Evolutionary conservation across 768 basidiomycete genomes (phyloP).

Genomic region (Amanita rubescens): DNA sequence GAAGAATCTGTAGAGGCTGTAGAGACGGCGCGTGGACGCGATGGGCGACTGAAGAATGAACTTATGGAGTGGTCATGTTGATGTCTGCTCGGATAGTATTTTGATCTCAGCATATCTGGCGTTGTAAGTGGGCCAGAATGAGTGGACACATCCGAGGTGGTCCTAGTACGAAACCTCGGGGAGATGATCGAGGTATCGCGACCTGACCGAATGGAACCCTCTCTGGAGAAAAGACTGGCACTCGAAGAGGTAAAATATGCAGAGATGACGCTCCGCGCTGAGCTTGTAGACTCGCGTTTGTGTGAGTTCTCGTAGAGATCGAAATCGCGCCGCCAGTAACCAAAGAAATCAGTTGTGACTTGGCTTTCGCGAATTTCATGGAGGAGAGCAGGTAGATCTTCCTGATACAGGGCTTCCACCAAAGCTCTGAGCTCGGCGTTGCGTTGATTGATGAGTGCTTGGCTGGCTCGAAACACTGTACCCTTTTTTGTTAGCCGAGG

Average conservation of each 20-base stretch:
- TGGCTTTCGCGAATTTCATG: slow-evolving; percentile 54
- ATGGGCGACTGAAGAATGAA: slow-evolving; percentile 3
- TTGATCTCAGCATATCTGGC: neutral
- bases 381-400: slow-evolving; percentile 58
- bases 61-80: slow-evolving; percentile 13
- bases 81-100: slow-evolving; percentile 10
- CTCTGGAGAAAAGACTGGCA: slow-evolving; percentile 11
- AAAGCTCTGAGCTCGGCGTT: slow-evolving; percentile 52
- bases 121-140: neutral
- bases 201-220: neutral
- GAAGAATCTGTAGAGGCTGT: slow-evolving; percentile 37
- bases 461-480: slow-evolving; percentile 64
- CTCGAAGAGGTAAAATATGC: slow-evolving; percentile 48
- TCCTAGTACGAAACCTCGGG: slow-evolving; percentile 14
- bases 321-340: slow-evolving; percentile 65
- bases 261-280: slow-evolving; percentile 50
- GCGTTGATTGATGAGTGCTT: slow-evolving; percentile 57
- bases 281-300: slow-evolving; percentile 28
- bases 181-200: slow-evolving; percentile 9
- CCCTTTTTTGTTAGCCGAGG: slow-evolving; percentile 67
- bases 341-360: slow-evolving; percentile 70
- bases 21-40: slow-evolving; percentile 31
- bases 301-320: slow-evolving; percentile 42
- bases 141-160: neutral
- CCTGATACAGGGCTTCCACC: slow-evolving; percentile 49